Conservation (phyloP, 202 grass and related monocot genomes). For the Hordeum pubiflorum region DNA sequence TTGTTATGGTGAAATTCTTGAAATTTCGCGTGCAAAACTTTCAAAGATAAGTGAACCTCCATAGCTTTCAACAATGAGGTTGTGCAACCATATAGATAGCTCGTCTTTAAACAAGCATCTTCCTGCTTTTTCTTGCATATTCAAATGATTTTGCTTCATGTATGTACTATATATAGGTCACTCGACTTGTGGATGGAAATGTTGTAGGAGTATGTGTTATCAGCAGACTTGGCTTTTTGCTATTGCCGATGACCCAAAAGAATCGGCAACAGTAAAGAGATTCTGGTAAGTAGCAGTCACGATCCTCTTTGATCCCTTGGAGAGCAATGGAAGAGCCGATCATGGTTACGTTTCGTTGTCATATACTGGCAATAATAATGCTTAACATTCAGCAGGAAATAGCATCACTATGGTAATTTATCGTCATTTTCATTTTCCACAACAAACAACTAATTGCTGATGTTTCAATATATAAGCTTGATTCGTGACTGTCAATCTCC, state of each 20-base stretch:
- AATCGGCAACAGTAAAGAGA: conserved; percentile 64
- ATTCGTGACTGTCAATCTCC: not conserved
- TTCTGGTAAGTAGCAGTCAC: conserved; percentile 50
- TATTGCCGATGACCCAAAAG: conserved; percentile 73
- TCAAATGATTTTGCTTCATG: not conserved
- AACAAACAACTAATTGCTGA: not conserved
- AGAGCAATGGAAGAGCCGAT: not conserved
- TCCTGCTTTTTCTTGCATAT: not conserved
- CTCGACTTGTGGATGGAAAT: conserved; percentile 91
- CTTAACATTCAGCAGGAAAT: not conserved
- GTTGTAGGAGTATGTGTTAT: conserved; percentile 51
- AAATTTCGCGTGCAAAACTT: too few relatives aligned
- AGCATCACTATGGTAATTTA: not conserved
- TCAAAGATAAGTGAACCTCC: conserved; percentile 28
- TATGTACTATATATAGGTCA: conserved; percentile 35
- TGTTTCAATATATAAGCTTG: not conserved
- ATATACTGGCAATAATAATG: not conserved
- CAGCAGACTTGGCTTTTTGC: conserved; percentile 53
- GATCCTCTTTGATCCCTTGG: not conserved
- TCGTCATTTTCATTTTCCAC: not conserved
- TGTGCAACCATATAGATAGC: conserved; percentile 1
- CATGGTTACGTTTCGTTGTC: not conserved
- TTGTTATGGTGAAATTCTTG: too few relatives aligned
- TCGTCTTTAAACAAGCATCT: not conserved
- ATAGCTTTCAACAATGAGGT: conserved; percentile 81